Conservation (phyloP, 306 rosid genomes). For the Prunus persica region DNA sequence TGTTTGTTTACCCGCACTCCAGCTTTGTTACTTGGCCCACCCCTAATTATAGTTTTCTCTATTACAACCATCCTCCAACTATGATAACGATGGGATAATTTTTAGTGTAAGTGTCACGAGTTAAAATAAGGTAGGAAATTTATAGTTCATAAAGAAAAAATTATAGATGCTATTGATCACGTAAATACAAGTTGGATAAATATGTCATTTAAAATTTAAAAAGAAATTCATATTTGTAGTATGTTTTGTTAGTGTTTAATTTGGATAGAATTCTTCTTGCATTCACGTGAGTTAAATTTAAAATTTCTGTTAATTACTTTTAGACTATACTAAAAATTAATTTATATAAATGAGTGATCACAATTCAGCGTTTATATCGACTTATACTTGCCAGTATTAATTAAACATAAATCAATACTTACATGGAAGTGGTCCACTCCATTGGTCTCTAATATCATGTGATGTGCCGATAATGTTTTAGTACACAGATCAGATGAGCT, state of each 20-base stretch:
- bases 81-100: background rate
- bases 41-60: background rate
- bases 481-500: background rate
- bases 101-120: no score
- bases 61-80: background rate
- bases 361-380: no score
- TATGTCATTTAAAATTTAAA: no score
- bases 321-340: no score
- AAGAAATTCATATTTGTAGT: no score
- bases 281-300: no score
- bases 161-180: background rate
- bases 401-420: background rate
- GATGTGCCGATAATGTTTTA: background rate
- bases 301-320: fast-evolving
- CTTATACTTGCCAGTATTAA: no score
- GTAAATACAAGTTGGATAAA: no score
- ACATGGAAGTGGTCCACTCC: background rate
- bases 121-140: no score
- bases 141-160: background rate
- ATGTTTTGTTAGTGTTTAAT: no score
- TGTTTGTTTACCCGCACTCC: background rate
- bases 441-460: background rate
- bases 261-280: no score
- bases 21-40: background rate
- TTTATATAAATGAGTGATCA: no score